Evolutionary conservation across 208 protist species (phyloP).

Genomic region (Porcisia deanei): DNA sequence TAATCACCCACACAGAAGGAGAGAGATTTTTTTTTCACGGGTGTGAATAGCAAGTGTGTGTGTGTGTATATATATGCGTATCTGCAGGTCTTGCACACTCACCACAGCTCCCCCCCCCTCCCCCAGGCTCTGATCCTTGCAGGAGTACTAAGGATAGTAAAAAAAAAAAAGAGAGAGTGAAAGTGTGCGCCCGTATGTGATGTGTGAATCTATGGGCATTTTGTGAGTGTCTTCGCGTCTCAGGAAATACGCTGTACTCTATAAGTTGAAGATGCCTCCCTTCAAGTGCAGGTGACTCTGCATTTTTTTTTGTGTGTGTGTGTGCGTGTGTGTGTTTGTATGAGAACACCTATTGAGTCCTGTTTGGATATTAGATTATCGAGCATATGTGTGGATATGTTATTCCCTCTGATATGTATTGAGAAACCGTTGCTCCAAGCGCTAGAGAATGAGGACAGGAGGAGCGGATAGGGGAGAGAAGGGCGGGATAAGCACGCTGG

Average conservation of each 20-base stretch:
- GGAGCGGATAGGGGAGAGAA: not conserved
- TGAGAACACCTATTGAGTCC: not conserved
- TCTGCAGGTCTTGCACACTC: not conserved
- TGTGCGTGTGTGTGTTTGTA: not conserved
- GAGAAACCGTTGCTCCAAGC: not conserved
- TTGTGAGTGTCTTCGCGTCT: too few species aligned
- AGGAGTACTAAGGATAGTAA: not conserved
- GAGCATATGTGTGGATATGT: not conserved
- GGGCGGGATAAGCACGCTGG: not conserved
- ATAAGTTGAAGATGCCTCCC: too few species aligned
- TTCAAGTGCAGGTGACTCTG: too few species aligned
- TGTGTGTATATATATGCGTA: not conserved
- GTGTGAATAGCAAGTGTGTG: slow-evolving; percentile 4
- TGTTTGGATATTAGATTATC: not conserved
- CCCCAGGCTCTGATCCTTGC: not conserved
- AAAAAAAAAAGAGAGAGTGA: not conserved
- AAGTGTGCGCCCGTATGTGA: not conserved
- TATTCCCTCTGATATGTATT: not conserved
- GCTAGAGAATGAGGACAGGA: too few species aligned
- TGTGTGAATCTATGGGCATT: not conserved
- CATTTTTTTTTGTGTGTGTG: not conserved
- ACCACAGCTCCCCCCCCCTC: not conserved
- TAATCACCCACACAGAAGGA: not conserved
- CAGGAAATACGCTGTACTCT: too few species aligned
- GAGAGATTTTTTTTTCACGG: too few species aligned